These are phyloP conservation scores for Scenedesmus sp. DNA, from an alignment of 163 green algal genomes.

Conservation along the genomic window DNA sequence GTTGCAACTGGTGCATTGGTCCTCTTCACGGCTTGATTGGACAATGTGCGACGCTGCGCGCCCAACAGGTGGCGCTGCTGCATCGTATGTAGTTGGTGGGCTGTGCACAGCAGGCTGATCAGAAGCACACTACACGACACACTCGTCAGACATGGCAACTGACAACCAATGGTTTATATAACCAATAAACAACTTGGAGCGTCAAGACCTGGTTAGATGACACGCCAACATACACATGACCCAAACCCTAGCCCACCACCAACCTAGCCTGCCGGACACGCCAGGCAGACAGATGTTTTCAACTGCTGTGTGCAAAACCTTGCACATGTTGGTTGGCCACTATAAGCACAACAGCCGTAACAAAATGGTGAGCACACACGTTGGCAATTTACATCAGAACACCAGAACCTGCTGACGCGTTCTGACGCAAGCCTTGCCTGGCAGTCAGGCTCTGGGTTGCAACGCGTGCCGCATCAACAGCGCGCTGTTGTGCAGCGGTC, in stretches of 20 bases:
- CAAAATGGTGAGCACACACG: too few species aligned
- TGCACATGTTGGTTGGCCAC: too few species aligned
- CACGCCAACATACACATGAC: not conserved
- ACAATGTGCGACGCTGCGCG: constrained; percentile 3
- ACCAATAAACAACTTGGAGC: too few species aligned
- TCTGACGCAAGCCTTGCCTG: too few species aligned
- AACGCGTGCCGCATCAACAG: too few species aligned
- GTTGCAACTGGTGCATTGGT: not conserved
- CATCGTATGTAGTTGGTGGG: not conserved
- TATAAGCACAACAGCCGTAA: too few species aligned
- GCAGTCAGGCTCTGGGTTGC: too few species aligned
- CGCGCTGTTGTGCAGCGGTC: too few species aligned
- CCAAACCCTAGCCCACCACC: constrained; percentile 4
- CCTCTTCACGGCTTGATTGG: not conserved
- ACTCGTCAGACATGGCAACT: not conserved
- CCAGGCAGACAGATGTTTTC: not conserved
- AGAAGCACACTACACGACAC: not conserved
- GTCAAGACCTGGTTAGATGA: not conserved
- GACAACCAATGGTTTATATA: too few species aligned
- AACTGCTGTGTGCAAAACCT: not conserved
- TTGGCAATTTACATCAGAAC: too few species aligned
- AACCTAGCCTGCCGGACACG: too few species aligned
- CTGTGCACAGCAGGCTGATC: constrained; percentile 8
- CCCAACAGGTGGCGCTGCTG: not conserved
- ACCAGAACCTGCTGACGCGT: too few species aligned